These are phyloP conservation scores for Bacidia gigantensis DNA, from an alignment of 495 filamentous ascomycete species.

Conservation along the genomic window DNA sequence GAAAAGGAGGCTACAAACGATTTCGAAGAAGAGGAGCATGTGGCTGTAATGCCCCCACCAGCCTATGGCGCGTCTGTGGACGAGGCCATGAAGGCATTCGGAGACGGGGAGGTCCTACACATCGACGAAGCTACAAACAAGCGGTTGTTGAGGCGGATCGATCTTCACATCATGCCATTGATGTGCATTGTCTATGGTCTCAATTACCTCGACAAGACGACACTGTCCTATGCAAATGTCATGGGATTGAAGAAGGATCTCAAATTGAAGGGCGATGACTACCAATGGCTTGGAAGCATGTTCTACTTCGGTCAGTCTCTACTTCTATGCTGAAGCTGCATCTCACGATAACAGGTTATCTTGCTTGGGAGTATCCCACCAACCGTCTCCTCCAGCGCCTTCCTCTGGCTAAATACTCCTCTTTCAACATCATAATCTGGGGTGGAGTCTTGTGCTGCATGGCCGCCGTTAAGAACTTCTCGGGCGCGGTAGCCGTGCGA, in stretches of 20 bases:
- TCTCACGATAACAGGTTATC: slow-evolving; percentile 31
- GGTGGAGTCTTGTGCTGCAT: slow-evolving; percentile 40
- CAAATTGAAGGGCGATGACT: slow-evolving; percentile 28
- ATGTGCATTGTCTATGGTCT: slow-evolving; percentile 49
- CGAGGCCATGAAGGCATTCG: slow-evolving; percentile 45
- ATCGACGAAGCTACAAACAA: slow-evolving; percentile 44
- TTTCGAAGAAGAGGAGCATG: neutral
- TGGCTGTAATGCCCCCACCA: neutral
- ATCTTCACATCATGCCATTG: slow-evolving; percentile 45
- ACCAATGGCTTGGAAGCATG: slow-evolving; percentile 42
- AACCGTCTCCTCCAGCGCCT: slow-evolving; percentile 45
- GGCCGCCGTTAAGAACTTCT: slow-evolving; percentile 34
- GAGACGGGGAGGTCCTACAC: slow-evolving; percentile 32
- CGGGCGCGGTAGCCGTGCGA: slow-evolving; percentile 41
- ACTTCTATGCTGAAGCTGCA: neutral
- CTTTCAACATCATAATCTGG: slow-evolving; percentile 44
- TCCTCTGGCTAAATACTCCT: slow-evolving; percentile 46
- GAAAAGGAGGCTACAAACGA: neutral
- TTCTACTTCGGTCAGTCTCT: slow-evolving; percentile 43
- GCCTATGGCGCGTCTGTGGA: slow-evolving; percentile 27
- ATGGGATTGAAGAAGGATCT: slow-evolving; percentile 46
- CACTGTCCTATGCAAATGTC: slow-evolving; percentile 47
- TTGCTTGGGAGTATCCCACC: slow-evolving; percentile 52
- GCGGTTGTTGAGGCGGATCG: slow-evolving; percentile 41
- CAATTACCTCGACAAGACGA: slow-evolving; percentile 54